Base-by-base conservation (phyloP, 768 basidiomycete species). In the Tylopilus sp. region DNA sequence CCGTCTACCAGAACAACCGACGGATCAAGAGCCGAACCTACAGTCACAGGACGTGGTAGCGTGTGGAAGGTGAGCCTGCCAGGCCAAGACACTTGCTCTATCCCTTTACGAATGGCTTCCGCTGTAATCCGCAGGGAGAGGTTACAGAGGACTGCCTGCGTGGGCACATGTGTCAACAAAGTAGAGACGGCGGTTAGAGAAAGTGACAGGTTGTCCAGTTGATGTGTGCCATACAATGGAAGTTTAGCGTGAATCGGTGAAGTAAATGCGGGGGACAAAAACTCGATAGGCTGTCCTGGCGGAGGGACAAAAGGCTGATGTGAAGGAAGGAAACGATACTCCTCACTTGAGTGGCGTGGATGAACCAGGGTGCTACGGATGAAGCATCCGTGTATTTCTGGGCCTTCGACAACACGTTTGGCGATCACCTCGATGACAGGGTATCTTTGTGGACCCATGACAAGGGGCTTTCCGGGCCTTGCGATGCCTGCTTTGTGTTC, bases 401-500 rank as follows among this genome's bases (percentile, higher is more conserved):
- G 63, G 17, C 64, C 50, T 7, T 66, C 67, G 12, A 86, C 78
- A 1, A 76, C 69, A 1, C 71, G 64, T 38, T 71, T 68, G 16
- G 81, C 81, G 3, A 73, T 75, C 0, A 60, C 56, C 36, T 73
- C 74, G 22, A 87, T 84, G 26, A 76, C 74, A 0, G 66, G 49
- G 59, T 86, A 71, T 28, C 63, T 75, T 63, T 93, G 92, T 10
- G 70, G 70, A 0, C 87, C 90, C 0, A 94, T 55, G 16, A 95
- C 71, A 57, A 91, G 83, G 2, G 84, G 79, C 52, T 73, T 76
- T 6, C 79, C 82, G 11, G 58, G 62, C 48, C 90, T 77, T 16
- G 85, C 84, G 45, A 98, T 97, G 2, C 81, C 83, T 0, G 87
- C 84, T 67, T 99, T 99, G 65, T 96, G 89, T 38, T 65, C 72